These are phyloP conservation scores for Haplosporangium gracile DNA, from an alignment of 192 early-diverging fungal genomes.

Conservation along the genomic window DNA sequence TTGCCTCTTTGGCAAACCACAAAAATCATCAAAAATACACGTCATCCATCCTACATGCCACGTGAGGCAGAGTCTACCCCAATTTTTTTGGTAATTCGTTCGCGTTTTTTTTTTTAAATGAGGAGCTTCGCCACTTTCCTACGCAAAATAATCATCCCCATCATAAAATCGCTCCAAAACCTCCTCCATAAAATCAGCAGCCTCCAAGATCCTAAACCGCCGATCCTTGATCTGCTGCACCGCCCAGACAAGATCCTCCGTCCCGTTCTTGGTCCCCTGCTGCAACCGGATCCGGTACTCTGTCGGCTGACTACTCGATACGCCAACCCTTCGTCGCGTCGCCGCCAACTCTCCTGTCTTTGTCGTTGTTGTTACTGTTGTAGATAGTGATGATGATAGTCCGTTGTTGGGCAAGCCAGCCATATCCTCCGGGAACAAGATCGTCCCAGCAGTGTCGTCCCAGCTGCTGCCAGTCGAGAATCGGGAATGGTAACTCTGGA, in stretches of 20 bases:
- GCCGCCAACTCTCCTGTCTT: background rate
- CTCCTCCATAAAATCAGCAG: constrained; percentile 34
- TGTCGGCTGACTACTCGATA: constrained; percentile 5
- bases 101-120: too few species aligned
- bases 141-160: constrained; percentile 40
- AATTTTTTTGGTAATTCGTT: background rate
- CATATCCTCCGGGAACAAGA: constrained; percentile 19
- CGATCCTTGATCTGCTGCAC: constrained; percentile 47
- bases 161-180: constrained; percentile 49
- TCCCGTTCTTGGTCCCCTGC: constrained; percentile 43
- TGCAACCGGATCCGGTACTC: constrained; percentile 24
- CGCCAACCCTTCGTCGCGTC: constrained; percentile 9
- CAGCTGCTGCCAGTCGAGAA: constrained; percentile 33
- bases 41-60: too few species aligned
- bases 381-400: background rate
- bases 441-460: constrained; percentile 33
- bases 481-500: constrained; percentile 36
- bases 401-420: constrained; percentile 28
- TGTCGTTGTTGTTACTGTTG: background rate
- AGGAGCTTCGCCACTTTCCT: background rate
- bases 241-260: constrained; percentile 41
- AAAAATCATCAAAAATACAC: too few species aligned
- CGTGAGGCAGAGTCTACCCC: too few species aligned
- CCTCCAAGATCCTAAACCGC: constrained; percentile 40
- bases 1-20: too few species aligned